Evolutionary conservation across 2,329 filamentous ascomycete genomes (phyloP).

Genomic region (Colletotrichum scovillei): DNA sequence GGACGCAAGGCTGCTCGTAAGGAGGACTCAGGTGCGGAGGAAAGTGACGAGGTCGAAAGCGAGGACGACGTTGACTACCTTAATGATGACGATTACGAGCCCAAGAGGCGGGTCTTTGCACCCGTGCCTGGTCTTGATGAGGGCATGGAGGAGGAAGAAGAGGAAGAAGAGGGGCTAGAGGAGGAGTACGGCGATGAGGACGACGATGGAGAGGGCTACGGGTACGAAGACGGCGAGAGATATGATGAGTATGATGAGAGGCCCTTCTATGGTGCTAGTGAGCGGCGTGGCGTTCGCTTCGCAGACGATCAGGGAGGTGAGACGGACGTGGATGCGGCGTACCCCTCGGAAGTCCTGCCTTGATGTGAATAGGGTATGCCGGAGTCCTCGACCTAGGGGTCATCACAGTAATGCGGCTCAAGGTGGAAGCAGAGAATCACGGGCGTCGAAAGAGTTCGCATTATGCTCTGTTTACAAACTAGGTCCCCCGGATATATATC

Average conservation of each 20-base stretch:
- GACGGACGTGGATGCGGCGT: conserved; percentile 13
- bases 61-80: no score
- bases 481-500: not conserved
- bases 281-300: not conserved
- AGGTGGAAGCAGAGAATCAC: not conserved
- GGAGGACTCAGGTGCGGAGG: conserved; percentile 32
- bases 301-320: not conserved
- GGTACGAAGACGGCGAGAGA: conserved; percentile 42
- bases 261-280: no score
- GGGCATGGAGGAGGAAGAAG: not conserved
- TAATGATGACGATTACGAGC: conserved; percentile 9
- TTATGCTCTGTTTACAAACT: not conserved
- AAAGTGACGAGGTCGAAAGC: conserved; percentile 39
- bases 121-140: conserved; percentile 11
- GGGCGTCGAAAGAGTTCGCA: not conserved
- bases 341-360: conserved; percentile 14
- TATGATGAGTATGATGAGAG: conserved; percentile 33
- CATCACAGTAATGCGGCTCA: not conserved
- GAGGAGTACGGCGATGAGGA: conserved; percentile 36
- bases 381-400: not conserved
- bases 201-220: conserved; percentile 39
- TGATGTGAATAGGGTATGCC: not conserved
- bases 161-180: conserved; percentile 11
- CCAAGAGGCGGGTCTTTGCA: conserved; percentile 33
- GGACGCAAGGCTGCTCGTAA: not conserved